Percentiles rank a stretch among this genome's conserved stretches.
phyloP scores from a whole-genome alignment of 345 rosid species.

The Gossypium raimondii region DNA sequence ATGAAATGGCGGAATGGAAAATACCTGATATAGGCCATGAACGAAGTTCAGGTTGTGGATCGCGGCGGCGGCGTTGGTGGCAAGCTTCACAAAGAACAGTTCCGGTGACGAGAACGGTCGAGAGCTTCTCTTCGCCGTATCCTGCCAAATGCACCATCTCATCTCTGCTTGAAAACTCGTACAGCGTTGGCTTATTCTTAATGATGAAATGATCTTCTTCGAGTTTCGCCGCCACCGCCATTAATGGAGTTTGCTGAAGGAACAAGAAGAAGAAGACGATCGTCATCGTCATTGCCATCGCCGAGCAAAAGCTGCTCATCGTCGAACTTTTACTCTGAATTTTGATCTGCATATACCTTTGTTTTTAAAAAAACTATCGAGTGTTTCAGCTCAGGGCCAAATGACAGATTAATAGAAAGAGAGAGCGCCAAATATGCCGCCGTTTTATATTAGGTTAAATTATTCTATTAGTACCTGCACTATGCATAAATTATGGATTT shows the following conservation, averaged over 20 bases:
- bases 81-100: conserved; percentile 38
- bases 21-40: conserved; percentile 48
- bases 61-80: neutral
- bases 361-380: neutral
- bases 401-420: neutral
- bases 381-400: neutral
- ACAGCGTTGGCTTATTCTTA: neutral
- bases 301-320: conserved; percentile 36
- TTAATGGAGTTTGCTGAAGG: neutral
- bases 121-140: conserved; percentile 63
- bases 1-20: conserved; percentile 11
- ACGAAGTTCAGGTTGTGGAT: conserved; percentile 19
- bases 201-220: neutral
- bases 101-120: conserved; percentile 53
- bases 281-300: neutral
- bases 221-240: conserved; percentile 17
- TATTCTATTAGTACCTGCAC: no score
- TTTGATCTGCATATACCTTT: neutral
- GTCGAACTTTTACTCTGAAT: conserved; percentile 19
- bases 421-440: neutral
- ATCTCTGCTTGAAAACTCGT: conserved; percentile 34
- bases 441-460: conserved; percentile 7
- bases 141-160: conserved; percentile 63
- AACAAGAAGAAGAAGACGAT: neutral
- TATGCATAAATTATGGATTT: no score